These are phyloP conservation scores for Phytophthora palmivora DNA, from an alignment of 352 stramenopile species.

Conservation along the genomic window DNA sequence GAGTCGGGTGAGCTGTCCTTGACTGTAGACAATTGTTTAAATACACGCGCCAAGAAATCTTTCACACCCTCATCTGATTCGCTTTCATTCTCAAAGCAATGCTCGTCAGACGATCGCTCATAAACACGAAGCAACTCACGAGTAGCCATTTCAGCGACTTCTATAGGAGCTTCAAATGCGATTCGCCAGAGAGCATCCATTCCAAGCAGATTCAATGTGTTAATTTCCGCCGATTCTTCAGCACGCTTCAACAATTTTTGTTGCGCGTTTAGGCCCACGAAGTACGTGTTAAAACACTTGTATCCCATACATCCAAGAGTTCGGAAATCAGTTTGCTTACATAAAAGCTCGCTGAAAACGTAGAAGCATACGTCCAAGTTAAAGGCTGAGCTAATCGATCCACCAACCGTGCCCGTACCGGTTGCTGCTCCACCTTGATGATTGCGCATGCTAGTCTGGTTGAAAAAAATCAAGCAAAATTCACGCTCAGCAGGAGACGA, in stretches of 20 bases:
- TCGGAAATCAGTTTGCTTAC: conserved; percentile 78
- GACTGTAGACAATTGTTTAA: conserved; percentile 69
- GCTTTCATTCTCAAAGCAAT: conserved; percentile 10
- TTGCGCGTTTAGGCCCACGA: conserved; percentile 77
- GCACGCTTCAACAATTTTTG: conserved; percentile 43
- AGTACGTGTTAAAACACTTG: conserved; percentile 90
- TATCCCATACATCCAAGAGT: conserved; percentile 81
- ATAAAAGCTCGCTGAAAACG: conserved; percentile 87
- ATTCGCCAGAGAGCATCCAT: conserved; percentile 88
- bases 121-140: conserved; percentile 85
- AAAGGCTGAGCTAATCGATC: conserved; percentile 78
- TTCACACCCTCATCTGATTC: conserved; percentile 52
- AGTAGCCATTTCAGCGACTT: conserved; percentile 82
- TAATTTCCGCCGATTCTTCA: conserved; percentile 24
- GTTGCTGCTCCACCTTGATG: conserved; percentile 31
- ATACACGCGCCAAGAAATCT: conserved; percentile 86
- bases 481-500: conserved; percentile 77
- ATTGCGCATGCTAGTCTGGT: conserved; percentile 72
- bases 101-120: conserved; percentile 57
- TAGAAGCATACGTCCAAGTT: conserved; percentile 77
- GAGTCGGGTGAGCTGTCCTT: conserved; percentile 54
- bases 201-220: conserved; percentile 57
- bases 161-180: conserved; percentile 78
- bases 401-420: conserved; percentile 27
- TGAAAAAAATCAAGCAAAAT: conserved; percentile 87